Conservation (phyloP, 163 green algal species). For the Picocystis sp. region DNA sequence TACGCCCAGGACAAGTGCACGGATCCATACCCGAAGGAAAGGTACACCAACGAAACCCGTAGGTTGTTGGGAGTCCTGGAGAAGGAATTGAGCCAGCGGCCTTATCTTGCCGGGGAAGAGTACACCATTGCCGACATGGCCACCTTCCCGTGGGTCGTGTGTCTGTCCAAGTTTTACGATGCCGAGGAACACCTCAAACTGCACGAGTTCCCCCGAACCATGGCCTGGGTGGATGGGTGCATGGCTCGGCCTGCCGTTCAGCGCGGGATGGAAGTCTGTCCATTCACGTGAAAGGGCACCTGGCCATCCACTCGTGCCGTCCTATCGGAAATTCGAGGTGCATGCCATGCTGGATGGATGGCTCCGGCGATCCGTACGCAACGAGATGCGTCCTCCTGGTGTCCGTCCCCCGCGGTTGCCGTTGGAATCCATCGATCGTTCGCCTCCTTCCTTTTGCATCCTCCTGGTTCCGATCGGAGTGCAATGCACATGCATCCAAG, state of each 20-base stretch:
- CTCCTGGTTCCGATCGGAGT: too few relatives aligned
- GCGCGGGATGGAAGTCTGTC: constrained; percentile 6
- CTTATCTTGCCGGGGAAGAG: constrained; percentile 14
- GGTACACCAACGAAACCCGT: constrained; percentile 18
- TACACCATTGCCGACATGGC: constrained; percentile 32
- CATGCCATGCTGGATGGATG: too few relatives aligned
- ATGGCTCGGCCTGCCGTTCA: constrained; percentile 6
- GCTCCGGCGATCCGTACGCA: too few relatives aligned
- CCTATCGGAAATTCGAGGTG: too few relatives aligned
- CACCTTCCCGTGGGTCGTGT: constrained; percentile 25
- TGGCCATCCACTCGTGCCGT: not conserved
- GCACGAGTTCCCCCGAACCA: constrained; percentile 9
- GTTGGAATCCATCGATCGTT: too few relatives aligned
- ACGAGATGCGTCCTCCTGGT: too few relatives aligned
- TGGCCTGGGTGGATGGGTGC: constrained; percentile 9
- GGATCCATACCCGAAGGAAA: constrained; percentile 12
- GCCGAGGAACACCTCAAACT: constrained; percentile 6
- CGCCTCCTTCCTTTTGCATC: too few relatives aligned
- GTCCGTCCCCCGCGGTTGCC: too few relatives aligned
- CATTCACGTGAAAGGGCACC: not conserved
- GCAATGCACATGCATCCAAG: too few relatives aligned
- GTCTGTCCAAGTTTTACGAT: constrained; percentile 7
- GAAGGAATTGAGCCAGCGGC: constrained; percentile 10
- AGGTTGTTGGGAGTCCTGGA: constrained; percentile 18
- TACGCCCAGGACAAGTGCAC: constrained; percentile 13